Percentiles rank a stretch among this genome's conserved stretches.
phyloP scores from a whole-genome alignment of 495 filamentous ascomycete genomes.

The Aspergillus haitiensis region DNA sequence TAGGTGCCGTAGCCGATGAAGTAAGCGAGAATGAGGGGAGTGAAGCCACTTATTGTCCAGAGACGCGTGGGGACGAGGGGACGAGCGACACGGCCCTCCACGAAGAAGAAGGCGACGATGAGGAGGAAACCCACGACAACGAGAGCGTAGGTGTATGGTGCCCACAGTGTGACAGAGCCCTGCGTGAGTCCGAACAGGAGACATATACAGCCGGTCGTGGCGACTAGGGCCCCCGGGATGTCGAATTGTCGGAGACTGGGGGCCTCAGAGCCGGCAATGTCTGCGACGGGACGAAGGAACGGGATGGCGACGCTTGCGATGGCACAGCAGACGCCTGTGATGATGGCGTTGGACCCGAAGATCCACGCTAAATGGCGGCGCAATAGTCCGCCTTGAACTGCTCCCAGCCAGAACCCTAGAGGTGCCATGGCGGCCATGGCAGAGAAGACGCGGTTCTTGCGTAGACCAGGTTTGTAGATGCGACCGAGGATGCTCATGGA shows the following conservation, averaged over 20 bases:
- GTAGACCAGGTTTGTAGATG: slow-evolving; percentile 33
- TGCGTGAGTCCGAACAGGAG: slow-evolving; percentile 38
- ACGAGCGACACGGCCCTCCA: slow-evolving; percentile 29
- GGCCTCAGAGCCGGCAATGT: slow-evolving; percentile 28
- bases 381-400: slow-evolving; percentile 33
- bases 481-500: slow-evolving; percentile 37
- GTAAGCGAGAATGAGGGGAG: slow-evolving; percentile 49
- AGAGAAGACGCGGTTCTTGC: slow-evolving; percentile 39
- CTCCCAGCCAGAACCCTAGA: slow-evolving; percentile 36
- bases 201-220: slow-evolving; percentile 31
- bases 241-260: slow-evolving; percentile 35
- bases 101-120: slow-evolving; percentile 30
- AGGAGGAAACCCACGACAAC: slow-evolving; percentile 29
- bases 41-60: slow-evolving; percentile 46
- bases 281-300: slow-evolving; percentile 30
- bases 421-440: slow-evolving; percentile 36
- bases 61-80: slow-evolving; percentile 35
- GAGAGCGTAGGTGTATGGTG: slow-evolving; percentile 32
- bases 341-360: slow-evolving; percentile 33
- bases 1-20: slow-evolving; percentile 50
- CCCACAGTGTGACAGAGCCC: slow-evolving; percentile 32
- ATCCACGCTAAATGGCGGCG: slow-evolving; percentile 32
- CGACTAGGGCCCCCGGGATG: slow-evolving; percentile 28
- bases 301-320: slow-evolving; percentile 33
- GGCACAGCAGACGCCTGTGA: slow-evolving; percentile 29